Conservation (phyloP, 2,329 filamentous ascomycete genomes). For the Tolypocladium endophyticum region DNA sequence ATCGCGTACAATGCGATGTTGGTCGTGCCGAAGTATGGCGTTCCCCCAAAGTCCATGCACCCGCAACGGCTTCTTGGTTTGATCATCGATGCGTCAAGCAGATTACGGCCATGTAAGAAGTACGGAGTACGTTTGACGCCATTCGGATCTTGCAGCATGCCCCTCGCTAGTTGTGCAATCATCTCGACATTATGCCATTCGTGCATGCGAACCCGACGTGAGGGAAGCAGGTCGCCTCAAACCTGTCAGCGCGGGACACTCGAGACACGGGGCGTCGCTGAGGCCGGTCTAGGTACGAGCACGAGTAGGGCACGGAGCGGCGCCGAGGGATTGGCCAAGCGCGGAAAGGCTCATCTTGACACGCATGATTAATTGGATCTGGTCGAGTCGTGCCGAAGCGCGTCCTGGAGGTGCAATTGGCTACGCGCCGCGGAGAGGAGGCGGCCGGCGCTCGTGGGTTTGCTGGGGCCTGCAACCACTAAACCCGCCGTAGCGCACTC, state of each 20-base stretch:
- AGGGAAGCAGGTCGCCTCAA: not conserved
- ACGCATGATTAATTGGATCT: slow-evolving; percentile 9
- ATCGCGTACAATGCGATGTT: not conserved
- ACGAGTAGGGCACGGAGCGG: not conserved
- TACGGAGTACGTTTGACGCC: not conserved
- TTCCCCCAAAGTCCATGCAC: too few relatives aligned
- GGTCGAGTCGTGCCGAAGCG: slow-evolving; percentile 8
- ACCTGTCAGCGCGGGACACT: not conserved
- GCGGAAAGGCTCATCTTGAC: slow-evolving; percentile 10
- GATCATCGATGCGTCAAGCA: not conserved
- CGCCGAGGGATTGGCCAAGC: slow-evolving; percentile 4
- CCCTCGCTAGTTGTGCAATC: not conserved
- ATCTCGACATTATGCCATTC: not conserved
- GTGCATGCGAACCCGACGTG: not conserved
- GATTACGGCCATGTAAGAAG: not conserved
- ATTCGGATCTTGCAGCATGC: not conserved
- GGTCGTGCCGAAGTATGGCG: not conserved
- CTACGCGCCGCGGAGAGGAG: not conserved
- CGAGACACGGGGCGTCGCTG: not conserved
- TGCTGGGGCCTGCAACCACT: slow-evolving; percentile 1
- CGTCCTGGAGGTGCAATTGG: slow-evolving; percentile 7
- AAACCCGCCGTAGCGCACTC: not conserved
- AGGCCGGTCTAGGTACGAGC: not conserved
- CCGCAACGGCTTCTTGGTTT: not conserved
- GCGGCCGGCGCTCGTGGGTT: not conserved